Conservation (phyloP, 2,329 filamentous ascomycete species). For the Cephalotrichum gorgonifer region DNA sequence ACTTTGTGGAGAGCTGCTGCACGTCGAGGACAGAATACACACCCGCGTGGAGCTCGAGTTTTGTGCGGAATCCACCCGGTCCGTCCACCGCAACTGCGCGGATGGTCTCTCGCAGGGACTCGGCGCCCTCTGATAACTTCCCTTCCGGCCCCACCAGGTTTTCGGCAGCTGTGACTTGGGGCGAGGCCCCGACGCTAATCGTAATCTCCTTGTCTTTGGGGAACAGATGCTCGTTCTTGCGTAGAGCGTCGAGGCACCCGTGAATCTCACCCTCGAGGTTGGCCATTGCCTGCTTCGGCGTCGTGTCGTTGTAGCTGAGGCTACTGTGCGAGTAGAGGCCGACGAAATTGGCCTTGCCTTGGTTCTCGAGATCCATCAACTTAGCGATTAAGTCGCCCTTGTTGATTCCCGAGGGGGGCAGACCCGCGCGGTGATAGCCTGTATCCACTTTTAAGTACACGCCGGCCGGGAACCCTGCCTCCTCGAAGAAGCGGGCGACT, state of each 20-base stretch:
- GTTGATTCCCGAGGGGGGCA: constrained; percentile 30
- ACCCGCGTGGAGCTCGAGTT: constrained; percentile 52
- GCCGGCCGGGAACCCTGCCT: constrained; percentile 17
- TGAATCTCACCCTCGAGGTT: constrained; percentile 18
- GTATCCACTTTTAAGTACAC: constrained; percentile 54
- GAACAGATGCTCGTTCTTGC: constrained; percentile 9
- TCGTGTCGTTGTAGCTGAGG: constrained; percentile 18
- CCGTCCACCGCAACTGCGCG: neutral
- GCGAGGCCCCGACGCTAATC: constrained; percentile 21
- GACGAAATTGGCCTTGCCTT: constrained; percentile 8
- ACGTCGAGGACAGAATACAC: constrained; percentile 56
- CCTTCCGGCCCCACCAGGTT: constrained; percentile 10
- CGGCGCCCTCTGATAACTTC: neutral
- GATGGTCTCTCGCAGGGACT: constrained; percentile 4
- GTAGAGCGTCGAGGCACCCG: constrained; percentile 16
- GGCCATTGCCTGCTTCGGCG: constrained; percentile 16
- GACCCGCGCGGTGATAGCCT: constrained; percentile 52
- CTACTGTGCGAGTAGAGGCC: constrained; percentile 23
- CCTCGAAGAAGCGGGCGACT: constrained; percentile 18
- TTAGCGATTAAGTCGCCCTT: constrained; percentile 24
- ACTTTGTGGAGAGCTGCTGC: constrained; percentile 52
- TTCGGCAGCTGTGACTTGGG: constrained; percentile 17
- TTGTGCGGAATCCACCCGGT: constrained; percentile 8
- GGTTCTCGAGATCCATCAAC: constrained; percentile 16
- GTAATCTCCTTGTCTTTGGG: constrained; percentile 9